Conservation (phyloP, 2,329 filamentous ascomycete genomes). For the Thelonectria blattea region DNA sequence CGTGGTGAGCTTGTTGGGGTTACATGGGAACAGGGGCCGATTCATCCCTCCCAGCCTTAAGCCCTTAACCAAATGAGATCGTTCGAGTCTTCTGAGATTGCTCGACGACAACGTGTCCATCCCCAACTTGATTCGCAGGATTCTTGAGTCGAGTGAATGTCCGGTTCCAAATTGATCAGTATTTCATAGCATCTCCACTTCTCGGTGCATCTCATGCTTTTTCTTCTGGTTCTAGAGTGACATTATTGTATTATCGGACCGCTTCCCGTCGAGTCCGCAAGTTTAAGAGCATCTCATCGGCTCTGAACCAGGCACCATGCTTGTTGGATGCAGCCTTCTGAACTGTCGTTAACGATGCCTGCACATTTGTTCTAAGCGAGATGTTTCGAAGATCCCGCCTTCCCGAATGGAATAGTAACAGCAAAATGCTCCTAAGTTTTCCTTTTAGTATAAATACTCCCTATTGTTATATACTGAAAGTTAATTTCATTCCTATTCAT, state of each 20-base stretch:
- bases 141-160: not conserved
- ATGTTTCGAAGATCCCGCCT: constrained; percentile 20
- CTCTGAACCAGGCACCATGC: not conserved
- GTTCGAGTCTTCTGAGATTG: not conserved
- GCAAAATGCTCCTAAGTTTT: not conserved
- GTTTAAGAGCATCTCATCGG: not conserved
- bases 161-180: too few relatives aligned
- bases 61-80: not conserved
- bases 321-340: not conserved
- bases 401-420: constrained; percentile 13
- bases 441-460: constrained; percentile 21
- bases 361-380: not conserved
- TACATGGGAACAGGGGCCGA: constrained; percentile 11
- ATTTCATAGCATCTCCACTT: not conserved
- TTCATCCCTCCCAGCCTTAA: not conserved
- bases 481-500: too few relatives aligned
- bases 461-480: too few relatives aligned
- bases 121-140: not conserved
- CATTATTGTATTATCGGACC: not conserved
- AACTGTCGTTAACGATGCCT: not conserved
- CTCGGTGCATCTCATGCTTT: not conserved
- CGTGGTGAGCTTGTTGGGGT: constrained; percentile 24
- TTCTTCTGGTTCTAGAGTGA: not conserved
- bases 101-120: not conserved
- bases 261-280: constrained; percentile 19